A percentile compares a stretch with the other conserved stretches of the same genome.
phyloP scores from a whole-genome alignment of 306 rosid species.

The Malus sieversii region DNA sequence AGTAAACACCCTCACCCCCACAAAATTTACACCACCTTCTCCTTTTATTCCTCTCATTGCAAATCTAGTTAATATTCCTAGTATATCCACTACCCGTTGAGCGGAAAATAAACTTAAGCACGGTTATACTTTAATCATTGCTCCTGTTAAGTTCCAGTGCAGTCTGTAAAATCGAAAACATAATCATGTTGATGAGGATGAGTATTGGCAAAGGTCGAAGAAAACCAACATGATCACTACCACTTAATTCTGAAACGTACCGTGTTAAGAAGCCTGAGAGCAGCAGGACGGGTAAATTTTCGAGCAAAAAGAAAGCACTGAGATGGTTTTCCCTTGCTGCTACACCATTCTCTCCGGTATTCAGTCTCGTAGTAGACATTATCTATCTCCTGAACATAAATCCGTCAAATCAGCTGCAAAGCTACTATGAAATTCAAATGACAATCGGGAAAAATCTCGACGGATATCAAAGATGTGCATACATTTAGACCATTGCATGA shows the following conservation, averaged over 20 bases:
- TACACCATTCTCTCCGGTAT: constrained; percentile 94
- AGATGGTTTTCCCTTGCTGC: constrained; percentile 80
- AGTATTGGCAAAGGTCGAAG: neutral
- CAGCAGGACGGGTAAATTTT: constrained; percentile 92
- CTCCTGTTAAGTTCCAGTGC: constrained; percentile 44
- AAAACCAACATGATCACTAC: no score
- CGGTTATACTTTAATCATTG: constrained; percentile 12
- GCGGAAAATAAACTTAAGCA: neutral
- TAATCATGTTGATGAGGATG: neutral
- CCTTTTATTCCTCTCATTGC: neutral
- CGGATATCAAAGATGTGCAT: neutral
- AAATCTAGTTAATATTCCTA: neutral
- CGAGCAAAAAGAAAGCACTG: constrained; percentile 88
- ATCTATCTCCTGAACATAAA: constrained; percentile 62
- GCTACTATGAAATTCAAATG: neutral
- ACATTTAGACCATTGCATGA: neutral
- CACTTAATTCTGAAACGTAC: constrained; percentile 31
- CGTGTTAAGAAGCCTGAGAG: constrained; percentile 75
- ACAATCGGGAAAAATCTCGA: neutral
- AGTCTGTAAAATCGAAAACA: constrained; percentile 39
- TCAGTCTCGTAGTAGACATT: constrained; percentile 90
- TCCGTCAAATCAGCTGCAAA: neutral
- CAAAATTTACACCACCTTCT: neutral
- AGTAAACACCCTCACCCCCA: neutral
- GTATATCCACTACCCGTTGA: neutral